Evolutionary conservation across 441 rosid species (phyloP).

Genomic region (Populus trichocarpa): DNA sequence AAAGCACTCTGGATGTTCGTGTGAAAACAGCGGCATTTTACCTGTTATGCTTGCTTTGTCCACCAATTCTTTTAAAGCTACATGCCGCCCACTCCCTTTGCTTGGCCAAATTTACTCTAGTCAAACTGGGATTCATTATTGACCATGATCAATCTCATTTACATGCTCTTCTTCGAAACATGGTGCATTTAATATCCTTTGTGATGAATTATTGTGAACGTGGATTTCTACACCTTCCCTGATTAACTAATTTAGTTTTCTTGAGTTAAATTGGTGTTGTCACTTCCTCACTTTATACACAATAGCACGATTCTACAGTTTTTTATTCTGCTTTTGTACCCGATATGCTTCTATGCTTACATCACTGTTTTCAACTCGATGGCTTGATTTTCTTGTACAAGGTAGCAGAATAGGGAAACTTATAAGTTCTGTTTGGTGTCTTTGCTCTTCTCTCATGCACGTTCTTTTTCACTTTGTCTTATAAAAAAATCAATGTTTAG

Average conservation of each 20-base stretch:
- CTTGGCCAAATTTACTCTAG: neutral
- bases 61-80: neutral
- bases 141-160: neutral
- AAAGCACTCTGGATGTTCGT: neutral
- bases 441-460: neutral
- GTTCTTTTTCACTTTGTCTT: conserved; percentile 4
- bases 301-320: neutral
- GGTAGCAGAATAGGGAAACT: neutral
- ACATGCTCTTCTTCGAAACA: neutral
- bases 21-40: neutral
- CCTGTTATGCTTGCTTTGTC: neutral
- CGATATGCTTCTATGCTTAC: neutral
- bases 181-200: neutral
- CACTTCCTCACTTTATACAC: neutral
- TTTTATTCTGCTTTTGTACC: neutral
- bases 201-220: conserved; percentile 1
- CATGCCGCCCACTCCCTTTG: neutral
- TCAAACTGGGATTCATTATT: neutral
- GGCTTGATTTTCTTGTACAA: neutral
- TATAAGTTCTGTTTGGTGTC: neutral
- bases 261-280: neutral
- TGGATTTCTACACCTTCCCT: neutral
- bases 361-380: neutral
- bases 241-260: neutral
- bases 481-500: conserved; percentile 28